Evolutionary conservation across 148 eudicot species (phyloP).

Genomic region (Amaranthus cruentus): DNA sequence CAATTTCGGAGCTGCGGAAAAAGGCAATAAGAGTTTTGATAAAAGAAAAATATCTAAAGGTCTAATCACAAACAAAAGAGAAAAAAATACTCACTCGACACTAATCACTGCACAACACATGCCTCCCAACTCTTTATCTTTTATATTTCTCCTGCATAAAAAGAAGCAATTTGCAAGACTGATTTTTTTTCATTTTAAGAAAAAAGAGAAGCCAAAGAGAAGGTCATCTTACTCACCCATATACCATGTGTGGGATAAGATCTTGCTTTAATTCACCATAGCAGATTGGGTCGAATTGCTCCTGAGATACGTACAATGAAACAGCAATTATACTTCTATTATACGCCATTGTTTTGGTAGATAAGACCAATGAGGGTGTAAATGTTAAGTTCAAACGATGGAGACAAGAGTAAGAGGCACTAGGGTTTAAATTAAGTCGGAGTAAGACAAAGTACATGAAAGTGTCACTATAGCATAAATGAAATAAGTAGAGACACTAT

Average conservation of each 20-base stretch:
- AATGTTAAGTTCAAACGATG: no score
- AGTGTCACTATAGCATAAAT: no score
- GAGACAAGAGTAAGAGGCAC: no score
- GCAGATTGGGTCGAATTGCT: constrained; percentile 70
- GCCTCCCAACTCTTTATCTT: constrained; percentile 70
- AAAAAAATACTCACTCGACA: constrained; percentile 51
- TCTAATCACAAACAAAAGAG: neutral
- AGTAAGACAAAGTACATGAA: no score
- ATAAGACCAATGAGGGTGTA: no score
- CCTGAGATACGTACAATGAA: constrained; percentile 32
- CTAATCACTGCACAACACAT: constrained; percentile 72
- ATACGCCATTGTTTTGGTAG: neutral
- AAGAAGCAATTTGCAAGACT: neutral
- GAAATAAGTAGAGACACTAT: no score
- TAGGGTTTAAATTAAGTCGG: no score
- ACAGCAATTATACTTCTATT: constrained; percentile 4
- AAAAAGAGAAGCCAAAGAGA: constrained; percentile 4
- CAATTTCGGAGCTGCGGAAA: constrained; percentile 58
- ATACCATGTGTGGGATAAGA: constrained; percentile 84
- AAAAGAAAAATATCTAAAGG: neutral
- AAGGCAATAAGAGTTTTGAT: neutral
- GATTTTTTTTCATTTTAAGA: neutral
- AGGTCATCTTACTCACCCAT: constrained; percentile 51
- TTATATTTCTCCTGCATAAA: constrained; percentile 48
- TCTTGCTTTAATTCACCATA: constrained; percentile 49